Evolutionary conservation across 2,329 filamentous ascomycete genomes (phyloP).

Genomic region (Claviceps fusiformis): DNA sequence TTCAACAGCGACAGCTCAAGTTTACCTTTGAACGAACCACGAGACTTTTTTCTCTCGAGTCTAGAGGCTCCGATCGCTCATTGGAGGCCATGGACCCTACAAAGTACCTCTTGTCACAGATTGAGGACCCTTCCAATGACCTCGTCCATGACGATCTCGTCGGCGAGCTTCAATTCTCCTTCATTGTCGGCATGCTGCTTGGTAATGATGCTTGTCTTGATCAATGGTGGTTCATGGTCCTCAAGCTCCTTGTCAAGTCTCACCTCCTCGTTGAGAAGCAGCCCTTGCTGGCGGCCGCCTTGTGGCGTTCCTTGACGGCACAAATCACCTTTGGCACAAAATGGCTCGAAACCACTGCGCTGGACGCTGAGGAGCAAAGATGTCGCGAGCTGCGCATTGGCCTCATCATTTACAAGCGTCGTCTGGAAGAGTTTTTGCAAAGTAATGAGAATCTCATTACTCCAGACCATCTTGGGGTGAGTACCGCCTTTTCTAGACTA

Average conservation of each 20-base stretch:
- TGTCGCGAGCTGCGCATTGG: conserved; percentile 28
- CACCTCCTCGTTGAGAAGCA: conserved; percentile 28
- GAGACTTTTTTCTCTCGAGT: conserved; percentile 27
- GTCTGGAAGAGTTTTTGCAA: conserved; percentile 33
- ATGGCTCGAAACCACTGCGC: conserved; percentile 32
- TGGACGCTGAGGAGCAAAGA: conserved; percentile 22
- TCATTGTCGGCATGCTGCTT: conserved; percentile 41
- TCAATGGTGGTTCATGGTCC: conserved; percentile 46
- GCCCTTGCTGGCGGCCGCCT: conserved; percentile 30
- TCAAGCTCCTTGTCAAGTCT: conserved; percentile 37
- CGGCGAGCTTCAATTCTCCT: conserved; percentile 49
- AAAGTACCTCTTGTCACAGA: conserved; percentile 27
- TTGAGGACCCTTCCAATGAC: conserved; percentile 17
- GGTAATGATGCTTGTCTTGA: conserved; percentile 46
- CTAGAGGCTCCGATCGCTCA: conserved; percentile 24
- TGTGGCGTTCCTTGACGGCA: conserved; percentile 37
- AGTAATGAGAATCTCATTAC: conserved; percentile 18
- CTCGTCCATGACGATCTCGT: conserved; percentile 30
- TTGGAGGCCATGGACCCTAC: conserved; percentile 35
- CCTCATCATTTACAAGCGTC: conserved; percentile 40
- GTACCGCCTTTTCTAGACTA: conserved; percentile 29
- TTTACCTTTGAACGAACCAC: conserved; percentile 33
- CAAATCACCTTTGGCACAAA: conserved; percentile 41
- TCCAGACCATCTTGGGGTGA: conserved; percentile 28
- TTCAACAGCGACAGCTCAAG: conserved; percentile 26